phyloP scores from a whole-genome alignment of 805 yeast species.

The Starmerella etchellsii region DNA sequence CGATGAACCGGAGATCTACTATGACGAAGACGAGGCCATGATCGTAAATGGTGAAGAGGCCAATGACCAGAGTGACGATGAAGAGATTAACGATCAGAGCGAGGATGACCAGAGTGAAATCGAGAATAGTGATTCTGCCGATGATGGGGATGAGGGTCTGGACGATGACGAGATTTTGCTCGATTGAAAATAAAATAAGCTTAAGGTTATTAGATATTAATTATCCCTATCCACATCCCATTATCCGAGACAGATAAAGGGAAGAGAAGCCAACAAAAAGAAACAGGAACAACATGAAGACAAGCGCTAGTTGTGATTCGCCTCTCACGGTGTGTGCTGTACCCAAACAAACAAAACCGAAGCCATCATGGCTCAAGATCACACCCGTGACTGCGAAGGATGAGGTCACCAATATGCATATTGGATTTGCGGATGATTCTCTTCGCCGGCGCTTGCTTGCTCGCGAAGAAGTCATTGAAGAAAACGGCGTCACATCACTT shows the following conservation, averaged over 20 bases:
- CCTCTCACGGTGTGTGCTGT: neutral
- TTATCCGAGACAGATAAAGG: too few relatives aligned
- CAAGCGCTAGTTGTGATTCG: neutral
- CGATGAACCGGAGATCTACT: conserved; percentile 28
- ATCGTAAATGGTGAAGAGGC: conserved; percentile 39
- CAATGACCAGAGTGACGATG: conserved; percentile 28
- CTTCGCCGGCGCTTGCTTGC: too few relatives aligned
- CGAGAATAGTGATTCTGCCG: conserved; percentile 24
- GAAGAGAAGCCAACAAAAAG: too few relatives aligned
- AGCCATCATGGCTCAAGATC: neutral
- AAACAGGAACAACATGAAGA: too few relatives aligned
- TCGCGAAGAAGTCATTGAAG: neutral
- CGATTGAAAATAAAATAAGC: conserved; percentile 4
- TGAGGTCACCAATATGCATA: neutral
- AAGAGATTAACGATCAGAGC: conserved; percentile 26
- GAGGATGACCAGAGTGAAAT: conserved; percentile 30
- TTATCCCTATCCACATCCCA: neutral
- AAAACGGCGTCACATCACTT: neutral
- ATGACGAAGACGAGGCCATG: conserved; percentile 28
- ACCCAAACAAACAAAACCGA: neutral
- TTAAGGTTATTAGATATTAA: conserved; percentile 2
- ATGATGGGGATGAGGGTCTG: conserved; percentile 15
- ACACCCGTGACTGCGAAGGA: neutral
- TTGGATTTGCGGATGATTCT: neutral
- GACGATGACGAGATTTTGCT: conserved; percentile 24